Evolutionary conservation across 2,329 filamentous ascomycete genomes (phyloP), one percentile per base, ranked within the genome.

Genomic region (Trichothecium sympodiale): DNA sequence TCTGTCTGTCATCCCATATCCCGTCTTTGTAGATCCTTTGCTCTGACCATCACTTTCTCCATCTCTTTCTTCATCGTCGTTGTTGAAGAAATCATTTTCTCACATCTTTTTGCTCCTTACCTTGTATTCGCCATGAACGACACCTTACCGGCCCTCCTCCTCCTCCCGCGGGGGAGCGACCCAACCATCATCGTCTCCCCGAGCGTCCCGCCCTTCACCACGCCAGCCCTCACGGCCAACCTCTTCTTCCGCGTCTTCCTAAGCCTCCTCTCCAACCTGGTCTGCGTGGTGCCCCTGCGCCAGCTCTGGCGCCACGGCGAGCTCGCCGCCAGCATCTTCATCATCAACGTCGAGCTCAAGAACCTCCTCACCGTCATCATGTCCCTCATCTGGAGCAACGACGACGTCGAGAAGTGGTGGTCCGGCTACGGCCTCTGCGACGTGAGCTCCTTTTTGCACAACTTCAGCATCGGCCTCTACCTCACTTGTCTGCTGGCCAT

Each of bases 381-480:
- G 51, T 54, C 69, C 1, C 54, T 71, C 17, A 57, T 74, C 42
- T 77, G 73, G 73, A 61, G 54, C 39, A 51, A 65, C 46, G 59
- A 77, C 47, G 52, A 74, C 47, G 62, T 67, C 38, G 46, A 45
- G 23, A 42, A 41, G 25, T 77, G 72, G 71, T 74, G 59, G 56
- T 51, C 58, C 3, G 73, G 72, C 34, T 49, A 56, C 17, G 69
- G 67, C 14, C 62, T 69, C 52, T 77, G 73, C 45, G 72, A 77
- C 44, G 8, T 74, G 25, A 59, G 69, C 44, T 47, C 61, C 10
- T 70, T 65, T 28, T 50, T 65, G 18, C 59, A 69, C 41, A 70
- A 70, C 40, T 54, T 64, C 45, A 39, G 31, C 38, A 60, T 67
- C 29, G 62, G 62, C 2, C 46, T 68, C 29, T 75, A 64, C 48